A percentile compares a stretch with the other conserved stretches of the same genome.
Evolutionary conservation across 83 land plant species (phyloP).

Genomic region (Thuja plicata): DNA sequence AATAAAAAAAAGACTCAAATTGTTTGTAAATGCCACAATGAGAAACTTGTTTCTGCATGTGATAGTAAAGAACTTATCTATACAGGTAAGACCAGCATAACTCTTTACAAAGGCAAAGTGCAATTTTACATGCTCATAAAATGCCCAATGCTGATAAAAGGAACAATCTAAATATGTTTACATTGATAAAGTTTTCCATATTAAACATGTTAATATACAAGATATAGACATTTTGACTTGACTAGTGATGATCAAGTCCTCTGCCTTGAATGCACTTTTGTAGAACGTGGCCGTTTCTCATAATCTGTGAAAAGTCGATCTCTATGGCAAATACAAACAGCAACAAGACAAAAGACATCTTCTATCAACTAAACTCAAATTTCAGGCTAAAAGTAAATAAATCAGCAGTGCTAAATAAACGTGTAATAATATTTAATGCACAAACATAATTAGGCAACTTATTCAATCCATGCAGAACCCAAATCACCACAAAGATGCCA

Average conservation of each 20-base stretch:
- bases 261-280: background rate
- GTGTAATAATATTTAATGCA: background rate
- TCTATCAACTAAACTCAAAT: background rate
- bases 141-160: background rate
- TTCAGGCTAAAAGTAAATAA: background rate
- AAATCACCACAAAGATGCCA: background rate
- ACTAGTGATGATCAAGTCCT: background rate
- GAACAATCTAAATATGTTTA: background rate
- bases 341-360: background rate
- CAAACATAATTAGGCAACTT: background rate
- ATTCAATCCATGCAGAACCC: background rate
- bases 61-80: background rate
- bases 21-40: background rate
- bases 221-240: background rate
- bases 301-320: constrained; percentile 9
- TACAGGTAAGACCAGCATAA: background rate
- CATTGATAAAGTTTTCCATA: background rate
- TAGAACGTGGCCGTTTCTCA: background rate
- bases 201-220: background rate
- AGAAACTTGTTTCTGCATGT: background rate
- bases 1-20: background rate
- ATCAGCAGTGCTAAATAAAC: background rate
- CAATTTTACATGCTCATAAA: background rate
- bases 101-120: background rate
- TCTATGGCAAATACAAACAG: constrained; percentile 1